Base-by-base conservation (phyloP, 352 stramenopile genomes). In the Plasmopara viticola region DNA sequence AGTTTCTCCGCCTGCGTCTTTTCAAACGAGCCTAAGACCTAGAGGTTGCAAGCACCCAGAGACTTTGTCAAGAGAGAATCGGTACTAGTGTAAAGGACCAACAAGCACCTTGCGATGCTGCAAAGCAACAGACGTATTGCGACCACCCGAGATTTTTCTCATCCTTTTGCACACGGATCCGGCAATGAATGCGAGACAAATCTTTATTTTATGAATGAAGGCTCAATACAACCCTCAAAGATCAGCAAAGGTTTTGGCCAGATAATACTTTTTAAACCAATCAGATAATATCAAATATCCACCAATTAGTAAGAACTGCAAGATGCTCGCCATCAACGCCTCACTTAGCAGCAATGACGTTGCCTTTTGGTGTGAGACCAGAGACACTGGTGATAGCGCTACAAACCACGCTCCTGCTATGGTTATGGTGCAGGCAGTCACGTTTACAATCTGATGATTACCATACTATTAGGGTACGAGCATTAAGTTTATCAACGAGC, bases 71-170 rank as follows among this genome's bases (percentile, higher is more conserved):
- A 25, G 20, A 25, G 20, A 25, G 20, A 35, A 35, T 35, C 31
- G 31, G 10, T 35, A 35, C 31, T 35, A 5, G 31, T 12, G 31
- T 12, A 12, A 35, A 42, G 6, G 10, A 7, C 38, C 12, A 25
- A 17, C 2, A 31, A 50, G 9, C 48, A 79, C 77, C 41, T 70
- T 82, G 60, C 75, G 75, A 43, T 89, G 73, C 52, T 87, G 75
- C 44, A 68, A 48, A 15, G 70, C 78, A 12, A 74, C 67, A 46
- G 71, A 83, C 54, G 81, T 60, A 6, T 49, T 43, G 37, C 71
- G 66, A 17, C 67, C 56, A 12, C 65, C 60, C 25, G 64, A 65
- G 51, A 61, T 62, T 56, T 74, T 78, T 33, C 20, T 56, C 69
- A 78, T 79, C 20, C 6, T 51, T 46, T 20, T 17, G 34, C 20